phyloP scores from a whole-genome alignment of 2,329 filamentous ascomycete genomes.

The Cercospora beticola region DNA sequence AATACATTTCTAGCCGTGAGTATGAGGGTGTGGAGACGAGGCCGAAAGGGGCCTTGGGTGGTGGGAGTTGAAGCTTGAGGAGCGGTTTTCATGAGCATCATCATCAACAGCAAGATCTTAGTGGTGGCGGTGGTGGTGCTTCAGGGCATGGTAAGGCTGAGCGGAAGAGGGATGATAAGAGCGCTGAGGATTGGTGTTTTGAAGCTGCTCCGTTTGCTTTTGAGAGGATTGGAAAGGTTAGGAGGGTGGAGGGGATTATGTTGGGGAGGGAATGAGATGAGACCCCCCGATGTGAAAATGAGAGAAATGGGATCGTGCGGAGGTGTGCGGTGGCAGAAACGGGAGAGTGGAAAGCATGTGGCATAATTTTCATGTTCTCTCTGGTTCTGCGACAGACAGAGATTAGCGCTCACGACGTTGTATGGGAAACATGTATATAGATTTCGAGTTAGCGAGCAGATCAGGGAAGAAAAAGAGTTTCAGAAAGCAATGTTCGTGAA shows the following conservation, averaged over 20 bases:
- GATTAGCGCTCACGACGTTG: neutral
- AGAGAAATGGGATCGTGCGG: neutral
- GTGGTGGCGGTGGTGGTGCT: neutral
- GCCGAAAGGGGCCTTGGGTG: constrained; percentile 31
- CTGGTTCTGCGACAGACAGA: neutral
- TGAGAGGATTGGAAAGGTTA: constrained; percentile 4
- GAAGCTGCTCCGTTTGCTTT: constrained; percentile 3
- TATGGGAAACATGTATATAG: neutral
- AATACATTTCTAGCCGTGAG: constrained; percentile 87
- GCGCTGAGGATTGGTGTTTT: neutral
- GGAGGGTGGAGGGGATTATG: constrained; percentile 1
- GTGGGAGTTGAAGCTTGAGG: constrained; percentile 10
- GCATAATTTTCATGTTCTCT: neutral
- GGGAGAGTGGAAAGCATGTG: neutral
- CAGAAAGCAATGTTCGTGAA: neutral
- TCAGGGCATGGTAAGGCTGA: neutral
- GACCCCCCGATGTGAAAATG: neutral
- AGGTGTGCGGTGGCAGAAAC: neutral
- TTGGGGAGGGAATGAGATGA: neutral
- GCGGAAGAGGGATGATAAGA: neutral
- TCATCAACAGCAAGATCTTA: neutral
- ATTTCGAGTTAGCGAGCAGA: neutral
- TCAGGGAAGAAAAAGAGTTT: neutral
- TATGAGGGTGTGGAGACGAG: constrained; percentile 88
- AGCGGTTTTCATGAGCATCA: constrained; percentile 4